Conservation (phyloP, 345 rosid species). For the Raphanus sativus region DNA sequence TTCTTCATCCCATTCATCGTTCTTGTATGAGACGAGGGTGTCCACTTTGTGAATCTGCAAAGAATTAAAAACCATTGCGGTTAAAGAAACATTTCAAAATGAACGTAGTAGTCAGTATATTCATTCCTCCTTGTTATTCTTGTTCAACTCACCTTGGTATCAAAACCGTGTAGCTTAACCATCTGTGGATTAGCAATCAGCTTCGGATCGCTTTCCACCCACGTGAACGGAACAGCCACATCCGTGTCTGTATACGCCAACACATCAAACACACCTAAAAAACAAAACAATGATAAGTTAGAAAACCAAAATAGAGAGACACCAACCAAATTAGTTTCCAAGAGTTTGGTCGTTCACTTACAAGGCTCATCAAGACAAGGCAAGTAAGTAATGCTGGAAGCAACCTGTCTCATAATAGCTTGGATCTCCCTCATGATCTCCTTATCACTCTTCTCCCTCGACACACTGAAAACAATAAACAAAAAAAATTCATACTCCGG, state of each 20-base stretch:
- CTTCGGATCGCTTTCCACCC: constrained; percentile 95
- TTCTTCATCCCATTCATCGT: constrained; percentile 91
- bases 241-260: constrained; percentile 89
- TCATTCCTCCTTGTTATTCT: not conserved
- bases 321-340: not conserved
- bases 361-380: constrained; percentile 97
- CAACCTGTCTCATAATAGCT: constrained; percentile 93
- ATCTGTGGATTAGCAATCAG: constrained; percentile 95
- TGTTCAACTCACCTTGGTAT: constrained; percentile 63
- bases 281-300: not conserved
- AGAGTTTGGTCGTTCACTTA: constrained; percentile 38
- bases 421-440: constrained; percentile 98
- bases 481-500: not conserved
- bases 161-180: constrained; percentile 97
- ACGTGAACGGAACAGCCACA: constrained; percentile 88
- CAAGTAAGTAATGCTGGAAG: constrained; percentile 90
- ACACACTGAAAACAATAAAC: constrained; percentile 44
- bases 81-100: not conserved
- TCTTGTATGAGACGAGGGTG: constrained; percentile 94
- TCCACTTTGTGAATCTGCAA: constrained; percentile 93
- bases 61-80: not conserved
- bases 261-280: constrained; percentile 89
- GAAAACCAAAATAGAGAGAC: not conserved
- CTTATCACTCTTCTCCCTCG: constrained; percentile 93
- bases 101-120: not conserved